phyloP scores from a whole-genome alignment of 2,329 filamentous ascomycete species.

The Phyllosticta paracitricarpa region DNA sequence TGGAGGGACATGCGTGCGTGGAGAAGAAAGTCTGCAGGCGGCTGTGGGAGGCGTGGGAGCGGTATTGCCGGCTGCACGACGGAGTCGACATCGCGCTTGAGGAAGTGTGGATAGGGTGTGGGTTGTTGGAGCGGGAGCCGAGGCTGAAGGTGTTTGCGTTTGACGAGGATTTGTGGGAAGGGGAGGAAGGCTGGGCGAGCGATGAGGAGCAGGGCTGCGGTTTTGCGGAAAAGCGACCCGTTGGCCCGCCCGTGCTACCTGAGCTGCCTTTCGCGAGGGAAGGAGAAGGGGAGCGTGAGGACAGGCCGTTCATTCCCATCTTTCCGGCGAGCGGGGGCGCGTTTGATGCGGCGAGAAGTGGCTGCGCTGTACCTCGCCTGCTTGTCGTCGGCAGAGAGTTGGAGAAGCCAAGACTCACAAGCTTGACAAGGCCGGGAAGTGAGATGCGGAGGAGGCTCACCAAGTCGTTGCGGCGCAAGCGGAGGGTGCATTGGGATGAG shows the following conservation, averaged over 20 bases:
- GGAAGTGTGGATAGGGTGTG: slow-evolving; percentile 15
- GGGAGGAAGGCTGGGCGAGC: neutral
- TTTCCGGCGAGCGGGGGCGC: neutral
- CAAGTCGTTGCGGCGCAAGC: slow-evolving; percentile 11
- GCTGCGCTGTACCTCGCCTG: neutral
- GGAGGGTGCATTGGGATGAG: neutral
- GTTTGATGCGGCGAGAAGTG: neutral
- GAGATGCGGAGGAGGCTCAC: neutral
- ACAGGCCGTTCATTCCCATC: neutral
- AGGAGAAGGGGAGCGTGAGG: neutral
- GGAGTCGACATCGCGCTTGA: neutral
- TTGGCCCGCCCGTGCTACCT: neutral
- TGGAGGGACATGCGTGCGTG: neutral
- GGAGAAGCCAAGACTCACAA: neutral
- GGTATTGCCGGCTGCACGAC: slow-evolving; percentile 46
- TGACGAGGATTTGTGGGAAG: neutral
- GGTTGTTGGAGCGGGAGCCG: slow-evolving; percentile 11
- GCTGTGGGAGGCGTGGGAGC: slow-evolving; percentile 22
- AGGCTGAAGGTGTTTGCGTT: neutral
- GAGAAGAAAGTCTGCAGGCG: neutral
- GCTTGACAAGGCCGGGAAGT: neutral
- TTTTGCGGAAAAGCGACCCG: neutral
- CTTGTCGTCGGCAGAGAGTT: neutral
- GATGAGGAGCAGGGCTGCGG: neutral
- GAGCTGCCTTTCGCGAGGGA: neutral